Conservation (phyloP, 768 basidiomycete genomes). For the Thelephora aurantiotincta region DNA sequence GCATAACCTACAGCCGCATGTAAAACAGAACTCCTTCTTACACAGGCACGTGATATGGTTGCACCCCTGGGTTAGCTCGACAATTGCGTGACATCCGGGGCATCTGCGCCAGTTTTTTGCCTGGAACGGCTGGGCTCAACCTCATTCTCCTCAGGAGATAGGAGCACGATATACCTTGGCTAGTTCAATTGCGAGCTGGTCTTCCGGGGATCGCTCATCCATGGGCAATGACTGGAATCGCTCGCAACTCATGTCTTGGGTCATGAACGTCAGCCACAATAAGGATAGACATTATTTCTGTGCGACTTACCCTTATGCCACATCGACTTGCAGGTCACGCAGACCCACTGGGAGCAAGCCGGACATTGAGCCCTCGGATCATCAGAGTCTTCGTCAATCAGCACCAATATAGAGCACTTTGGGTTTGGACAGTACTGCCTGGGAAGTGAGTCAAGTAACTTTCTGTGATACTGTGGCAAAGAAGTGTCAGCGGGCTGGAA, state of each 20-base stretch:
- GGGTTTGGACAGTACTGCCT: constrained; percentile 25
- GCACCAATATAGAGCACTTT: constrained; percentile 21
- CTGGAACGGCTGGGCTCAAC: constrained; percentile 7
- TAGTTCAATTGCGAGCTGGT: constrained; percentile 19
- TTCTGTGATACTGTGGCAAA: constrained; percentile 19
- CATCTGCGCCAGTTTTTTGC: constrained; percentile 27
- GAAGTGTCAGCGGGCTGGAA: background rate
- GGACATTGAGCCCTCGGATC: constrained; percentile 22
- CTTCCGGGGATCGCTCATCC: constrained; percentile 25
- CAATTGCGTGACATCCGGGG: constrained; percentile 19
- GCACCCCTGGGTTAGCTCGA: constrained; percentile 20
- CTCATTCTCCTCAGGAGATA: background rate
- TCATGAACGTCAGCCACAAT: background rate
- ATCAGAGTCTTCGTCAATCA: constrained; percentile 19
- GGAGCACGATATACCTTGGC: constrained; percentile 15
- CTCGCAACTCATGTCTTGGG: constrained; percentile 17
- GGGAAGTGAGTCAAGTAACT: constrained; percentile 20
- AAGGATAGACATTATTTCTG: background rate
- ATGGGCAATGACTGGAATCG: constrained; percentile 22
- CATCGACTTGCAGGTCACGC: constrained; percentile 19
- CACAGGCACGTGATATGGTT: constrained; percentile 29
- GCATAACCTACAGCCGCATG: constrained; percentile 21
- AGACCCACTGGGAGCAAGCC: constrained; percentile 18
- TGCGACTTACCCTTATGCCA: constrained; percentile 21
- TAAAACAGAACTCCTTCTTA: constrained; percentile 27